Conservation (phyloP, 805 yeast species). For the Metschnikowia vanudenii region DNA sequence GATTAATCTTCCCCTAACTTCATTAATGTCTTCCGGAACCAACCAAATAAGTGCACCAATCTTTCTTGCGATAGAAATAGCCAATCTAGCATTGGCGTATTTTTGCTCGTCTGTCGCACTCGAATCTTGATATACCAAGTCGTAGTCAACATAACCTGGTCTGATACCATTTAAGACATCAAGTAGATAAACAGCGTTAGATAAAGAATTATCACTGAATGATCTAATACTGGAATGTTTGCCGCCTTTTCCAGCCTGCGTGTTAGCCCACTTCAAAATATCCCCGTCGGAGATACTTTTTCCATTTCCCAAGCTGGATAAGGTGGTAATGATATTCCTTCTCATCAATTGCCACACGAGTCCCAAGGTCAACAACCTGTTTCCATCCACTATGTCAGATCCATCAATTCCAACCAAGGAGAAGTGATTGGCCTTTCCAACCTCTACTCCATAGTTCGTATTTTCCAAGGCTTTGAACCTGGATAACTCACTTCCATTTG, state of each 20-base stretch:
- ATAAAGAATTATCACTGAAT: constrained; percentile 75
- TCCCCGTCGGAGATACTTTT: constrained; percentile 74
- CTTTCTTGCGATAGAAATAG: constrained; percentile 97
- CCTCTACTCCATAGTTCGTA: constrained; percentile 96
- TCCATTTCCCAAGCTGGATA: constrained; percentile 70
- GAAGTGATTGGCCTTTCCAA: constrained; percentile 89
- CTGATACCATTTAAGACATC: constrained; percentile 91
- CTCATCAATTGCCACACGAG: constrained; percentile 99
- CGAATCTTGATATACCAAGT: constrained; percentile 75
- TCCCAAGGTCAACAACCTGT: constrained; percentile 82
- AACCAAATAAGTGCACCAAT: constrained; percentile 97
- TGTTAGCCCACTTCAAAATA: constrained; percentile 92
- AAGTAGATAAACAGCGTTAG: constrained; percentile 77
- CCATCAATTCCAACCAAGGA: constrained; percentile 98
- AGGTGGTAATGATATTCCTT: constrained; percentile 84
- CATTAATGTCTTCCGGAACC: constrained; percentile 99
- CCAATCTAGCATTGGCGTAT: constrained; percentile 93
- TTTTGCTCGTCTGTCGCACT: constrained; percentile 70
- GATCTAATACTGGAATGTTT: constrained; percentile 71
- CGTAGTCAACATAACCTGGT: constrained; percentile 97
- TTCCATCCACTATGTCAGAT: constrained; percentile 93
- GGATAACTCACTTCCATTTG: constrained; percentile 68
- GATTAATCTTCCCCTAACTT: constrained; percentile 90
- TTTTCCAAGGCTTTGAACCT: constrained; percentile 96
- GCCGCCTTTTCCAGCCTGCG: constrained; percentile 82